These are phyloP conservation scores for Acephala macrosclerotiorum DNA, from an alignment of 2,329 filamentous ascomycete genomes.

Conservation along the genomic window DNA sequence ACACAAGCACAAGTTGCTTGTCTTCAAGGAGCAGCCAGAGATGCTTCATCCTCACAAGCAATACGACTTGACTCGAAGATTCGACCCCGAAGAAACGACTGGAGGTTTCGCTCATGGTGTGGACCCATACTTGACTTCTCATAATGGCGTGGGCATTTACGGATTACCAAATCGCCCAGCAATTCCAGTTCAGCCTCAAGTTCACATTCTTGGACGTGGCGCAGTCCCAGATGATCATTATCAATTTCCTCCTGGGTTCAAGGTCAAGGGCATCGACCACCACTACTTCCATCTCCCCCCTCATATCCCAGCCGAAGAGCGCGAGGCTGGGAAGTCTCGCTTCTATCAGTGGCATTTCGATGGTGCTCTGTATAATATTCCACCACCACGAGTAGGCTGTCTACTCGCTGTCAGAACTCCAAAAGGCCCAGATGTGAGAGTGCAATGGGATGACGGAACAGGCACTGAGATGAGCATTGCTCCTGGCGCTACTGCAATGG, in stretches of 20 bases:
- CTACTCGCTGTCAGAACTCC: slow-evolving; percentile 47
- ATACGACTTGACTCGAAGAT: slow-evolving; percentile 44
- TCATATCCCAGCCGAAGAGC: slow-evolving; percentile 45
- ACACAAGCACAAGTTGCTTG: slow-evolving; percentile 46
- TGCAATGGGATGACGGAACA: slow-evolving; percentile 47
- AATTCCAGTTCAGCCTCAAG: slow-evolving; percentile 47
- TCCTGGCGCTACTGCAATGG: slow-evolving; percentile 46
- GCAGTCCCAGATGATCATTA: slow-evolving; percentile 45
- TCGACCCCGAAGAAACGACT: slow-evolving; percentile 46
- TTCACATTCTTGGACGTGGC: slow-evolving; percentile 48
- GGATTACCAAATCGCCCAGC: slow-evolving; percentile 44
- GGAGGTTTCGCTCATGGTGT: slow-evolving; percentile 49
- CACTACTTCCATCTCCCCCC: slow-evolving; percentile 49
- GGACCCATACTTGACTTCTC: slow-evolving; percentile 44
- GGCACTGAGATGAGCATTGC: slow-evolving; percentile 45
- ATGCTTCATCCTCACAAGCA: slow-evolving; percentile 47
- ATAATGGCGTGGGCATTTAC: slow-evolving; percentile 47
- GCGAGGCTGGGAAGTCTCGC: slow-evolving; percentile 44
- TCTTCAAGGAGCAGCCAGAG: slow-evolving; percentile 48
- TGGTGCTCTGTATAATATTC: slow-evolving; percentile 46
- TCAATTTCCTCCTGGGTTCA: slow-evolving; percentile 48
- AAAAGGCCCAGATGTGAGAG: slow-evolving; percentile 40
- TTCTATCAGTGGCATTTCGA: slow-evolving; percentile 50
- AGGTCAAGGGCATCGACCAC: slow-evolving; percentile 49
- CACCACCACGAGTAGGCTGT: slow-evolving; percentile 47